Percentiles rank a stretch among this genome's conserved stretches.
phyloP scores from a whole-genome alignment of 2,329 filamentous ascomycete species.

The Biscogniauxia mediterranea region DNA sequence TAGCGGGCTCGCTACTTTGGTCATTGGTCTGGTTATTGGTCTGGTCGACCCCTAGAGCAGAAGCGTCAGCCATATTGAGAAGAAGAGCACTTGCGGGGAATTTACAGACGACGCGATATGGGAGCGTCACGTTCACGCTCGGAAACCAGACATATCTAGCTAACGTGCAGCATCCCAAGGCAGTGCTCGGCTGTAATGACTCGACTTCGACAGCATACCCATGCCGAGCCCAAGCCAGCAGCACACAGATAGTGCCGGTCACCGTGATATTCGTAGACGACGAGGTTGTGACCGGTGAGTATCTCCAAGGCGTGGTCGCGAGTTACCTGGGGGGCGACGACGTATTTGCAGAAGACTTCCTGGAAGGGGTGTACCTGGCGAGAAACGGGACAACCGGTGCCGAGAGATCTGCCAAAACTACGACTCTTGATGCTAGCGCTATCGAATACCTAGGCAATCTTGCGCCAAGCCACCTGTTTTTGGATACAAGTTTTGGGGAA shows the following conservation, averaged over 20 bases:
- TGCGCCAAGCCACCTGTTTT: slow-evolving; percentile 13
- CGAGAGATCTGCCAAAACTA: background rate
- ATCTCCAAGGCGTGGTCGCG: slow-evolving; percentile 29
- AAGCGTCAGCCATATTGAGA: slow-evolving; percentile 2
- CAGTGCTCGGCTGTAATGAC: slow-evolving; percentile 13
- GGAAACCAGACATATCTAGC: slow-evolving; percentile 38
- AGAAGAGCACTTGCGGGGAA: slow-evolving; percentile 19
- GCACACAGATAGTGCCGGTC: slow-evolving; percentile 13
- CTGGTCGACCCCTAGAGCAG: background rate
- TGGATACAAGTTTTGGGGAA: slow-evolving; percentile 15
- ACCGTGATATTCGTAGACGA: slow-evolving; percentile 33
- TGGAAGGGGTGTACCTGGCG: slow-evolving; percentile 33
- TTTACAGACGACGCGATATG: slow-evolving; percentile 22
- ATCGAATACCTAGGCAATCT: slow-evolving; percentile 18
- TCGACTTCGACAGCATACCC: slow-evolving; percentile 2
- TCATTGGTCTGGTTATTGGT: slow-evolving; percentile 2
- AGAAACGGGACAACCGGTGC: slow-evolving; percentile 23
- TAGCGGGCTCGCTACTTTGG: slow-evolving; percentile 2
- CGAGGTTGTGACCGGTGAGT: slow-evolving; percentile 27
- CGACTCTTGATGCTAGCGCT: slow-evolving; percentile 21
- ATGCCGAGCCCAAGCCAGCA: background rate
- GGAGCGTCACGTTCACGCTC: slow-evolving; percentile 35
- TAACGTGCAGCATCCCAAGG: slow-evolving; percentile 33
- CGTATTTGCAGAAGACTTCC: slow-evolving; percentile 36
- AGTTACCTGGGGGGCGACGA: slow-evolving; percentile 35